Conservation (phyloP, 371 early-diverging fungal species). For the Gilbertella persicaria region DNA sequence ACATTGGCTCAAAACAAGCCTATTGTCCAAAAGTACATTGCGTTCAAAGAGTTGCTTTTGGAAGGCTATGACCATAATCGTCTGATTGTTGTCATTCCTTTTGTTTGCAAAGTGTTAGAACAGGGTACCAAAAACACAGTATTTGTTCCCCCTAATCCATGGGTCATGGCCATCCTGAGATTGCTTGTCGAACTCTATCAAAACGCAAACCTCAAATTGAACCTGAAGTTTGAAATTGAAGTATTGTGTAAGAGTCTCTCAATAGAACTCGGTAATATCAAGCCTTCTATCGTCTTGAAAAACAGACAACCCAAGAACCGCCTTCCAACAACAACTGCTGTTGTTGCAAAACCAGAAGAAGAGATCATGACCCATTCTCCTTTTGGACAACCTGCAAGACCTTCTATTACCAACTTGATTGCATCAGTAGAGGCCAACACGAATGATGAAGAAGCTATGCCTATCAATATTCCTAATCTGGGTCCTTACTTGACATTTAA, state of each 20-base stretch:
- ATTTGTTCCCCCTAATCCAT: slow-evolving; percentile 96
- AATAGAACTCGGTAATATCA: slow-evolving; percentile 70
- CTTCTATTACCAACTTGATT: slow-evolving; percentile 17
- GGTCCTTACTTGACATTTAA: slow-evolving; percentile 73
- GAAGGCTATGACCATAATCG: slow-evolving; percentile 89
- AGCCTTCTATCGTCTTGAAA: slow-evolving; percentile 74
- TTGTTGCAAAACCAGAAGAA: slow-evolving; percentile 12
- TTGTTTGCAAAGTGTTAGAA: slow-evolving; percentile 96
- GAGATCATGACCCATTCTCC: slow-evolving; percentile 2
- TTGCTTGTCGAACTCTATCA: slow-evolving; percentile 92
- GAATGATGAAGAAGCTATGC: slow-evolving; percentile 15
- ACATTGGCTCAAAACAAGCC: slow-evolving; percentile 94
- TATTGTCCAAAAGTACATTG: slow-evolving; percentile 89
- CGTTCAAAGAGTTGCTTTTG: slow-evolving; percentile 90
- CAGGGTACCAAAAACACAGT: slow-evolving; percentile 82
- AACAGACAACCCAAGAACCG: slow-evolving; percentile 58
- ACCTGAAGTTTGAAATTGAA: slow-evolving; percentile 96
- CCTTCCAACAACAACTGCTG: slow-evolving; percentile 2
- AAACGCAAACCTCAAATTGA: slow-evolving; percentile 89
- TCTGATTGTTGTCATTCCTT: slow-evolving; percentile 95
- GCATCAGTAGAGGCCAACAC: slow-evolving; percentile 4
- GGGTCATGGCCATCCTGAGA: slow-evolving; percentile 94
- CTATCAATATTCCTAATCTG: slow-evolving; percentile 58
- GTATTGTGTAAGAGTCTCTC: slow-evolving; percentile 91
- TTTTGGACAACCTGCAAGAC: slow-evolving; percentile 16